phyloP scores from a whole-genome alignment of 2,329 filamentous ascomycete genomes.

The Triangularia setosa region DNA sequence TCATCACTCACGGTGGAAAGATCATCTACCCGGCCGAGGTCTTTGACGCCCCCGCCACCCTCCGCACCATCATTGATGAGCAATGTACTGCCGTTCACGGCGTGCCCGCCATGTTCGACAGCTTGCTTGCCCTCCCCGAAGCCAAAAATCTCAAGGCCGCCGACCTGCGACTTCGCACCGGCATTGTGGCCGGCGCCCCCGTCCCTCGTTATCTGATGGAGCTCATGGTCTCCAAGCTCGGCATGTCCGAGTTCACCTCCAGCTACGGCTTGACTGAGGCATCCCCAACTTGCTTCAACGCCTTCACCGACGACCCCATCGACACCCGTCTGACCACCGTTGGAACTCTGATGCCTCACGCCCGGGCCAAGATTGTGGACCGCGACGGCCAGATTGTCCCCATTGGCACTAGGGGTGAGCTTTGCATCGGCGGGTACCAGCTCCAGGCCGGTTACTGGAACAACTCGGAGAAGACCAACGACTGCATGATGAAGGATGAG shows the following conservation, averaged over 20 bases:
- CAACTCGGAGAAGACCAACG: slow-evolving; percentile 69
- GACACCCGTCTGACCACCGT: slow-evolving; percentile 66
- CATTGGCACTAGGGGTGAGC: slow-evolving; percentile 64
- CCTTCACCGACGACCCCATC: slow-evolving; percentile 68
- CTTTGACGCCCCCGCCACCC: slow-evolving; percentile 64
- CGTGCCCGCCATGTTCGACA: slow-evolving; percentile 82
- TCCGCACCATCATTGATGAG: slow-evolving; percentile 64
- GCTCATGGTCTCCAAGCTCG: slow-evolving; percentile 63
- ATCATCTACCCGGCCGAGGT: slow-evolving; percentile 73
- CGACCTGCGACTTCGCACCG: slow-evolving; percentile 59
- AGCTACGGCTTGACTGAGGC: slow-evolving; percentile 74
- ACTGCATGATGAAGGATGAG: slow-evolving; percentile 52
- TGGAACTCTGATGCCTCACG: slow-evolving; percentile 71
- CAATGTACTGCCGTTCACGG: slow-evolving; percentile 73
- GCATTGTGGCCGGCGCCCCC: slow-evolving; percentile 74
- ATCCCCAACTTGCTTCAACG: slow-evolving; percentile 76
- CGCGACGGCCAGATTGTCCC: slow-evolving; percentile 62
- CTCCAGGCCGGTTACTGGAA: slow-evolving; percentile 65
- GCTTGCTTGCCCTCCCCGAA: slow-evolving; percentile 47
- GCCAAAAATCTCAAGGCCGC: slow-evolving; percentile 36
- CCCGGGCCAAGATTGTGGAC: slow-evolving; percentile 73
- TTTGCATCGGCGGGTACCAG: slow-evolving; percentile 76
- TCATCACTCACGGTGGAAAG: slow-evolving; percentile 69
- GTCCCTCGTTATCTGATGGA: slow-evolving; percentile 74
- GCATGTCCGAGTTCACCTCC: slow-evolving; percentile 70